A percentile compares a stretch with the other conserved stretches of the same genome.
Evolutionary conservation across 768 basidiomycete species (phyloP).

Genomic region (Psilocybe sp.): DNA sequence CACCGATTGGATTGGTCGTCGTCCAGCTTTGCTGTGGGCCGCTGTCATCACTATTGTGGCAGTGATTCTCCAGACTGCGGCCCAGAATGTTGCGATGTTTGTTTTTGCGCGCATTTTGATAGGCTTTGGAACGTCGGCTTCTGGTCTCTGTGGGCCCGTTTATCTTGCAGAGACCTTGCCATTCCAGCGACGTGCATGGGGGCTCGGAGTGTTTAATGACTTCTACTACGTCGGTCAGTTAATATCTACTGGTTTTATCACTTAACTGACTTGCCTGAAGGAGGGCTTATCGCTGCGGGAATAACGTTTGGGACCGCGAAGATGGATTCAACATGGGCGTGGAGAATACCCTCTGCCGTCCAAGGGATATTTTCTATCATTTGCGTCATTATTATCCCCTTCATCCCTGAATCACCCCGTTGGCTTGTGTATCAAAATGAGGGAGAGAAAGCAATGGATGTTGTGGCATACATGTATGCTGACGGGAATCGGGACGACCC

Average conservation of each 20-base stretch:
- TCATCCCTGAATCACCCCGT: constrained; percentile 37
- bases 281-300: constrained; percentile 8
- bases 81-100: constrained; percentile 15
- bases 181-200: constrained; percentile 12
- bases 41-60: constrained; percentile 13
- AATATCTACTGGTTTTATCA: background rate
- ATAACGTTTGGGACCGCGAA: constrained; percentile 26
- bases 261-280: background rate
- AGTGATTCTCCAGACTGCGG: constrained; percentile 13
- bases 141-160: constrained; percentile 10
- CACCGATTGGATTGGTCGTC: constrained; percentile 11
- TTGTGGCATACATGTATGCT: constrained; percentile 12
- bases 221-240: constrained; percentile 14
- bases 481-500: constrained; percentile 7
- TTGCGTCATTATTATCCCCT: constrained; percentile 27
- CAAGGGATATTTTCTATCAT: constrained; percentile 29
- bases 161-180: constrained; percentile 15
- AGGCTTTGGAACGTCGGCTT: constrained; percentile 14
- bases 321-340: constrained; percentile 28
- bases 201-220: constrained; percentile 13
- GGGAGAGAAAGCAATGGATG: constrained; percentile 9
- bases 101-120: constrained; percentile 13
- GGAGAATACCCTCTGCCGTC: constrained; percentile 27
- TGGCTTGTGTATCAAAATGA: constrained; percentile 25
- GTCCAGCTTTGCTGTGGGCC: constrained; percentile 13